Percentiles rank a stretch among this genome's conserved stretches.
Evolutionary conservation across 140 eudicot species (phyloP).

Genomic region (Stevia rebaudiana): DNA sequence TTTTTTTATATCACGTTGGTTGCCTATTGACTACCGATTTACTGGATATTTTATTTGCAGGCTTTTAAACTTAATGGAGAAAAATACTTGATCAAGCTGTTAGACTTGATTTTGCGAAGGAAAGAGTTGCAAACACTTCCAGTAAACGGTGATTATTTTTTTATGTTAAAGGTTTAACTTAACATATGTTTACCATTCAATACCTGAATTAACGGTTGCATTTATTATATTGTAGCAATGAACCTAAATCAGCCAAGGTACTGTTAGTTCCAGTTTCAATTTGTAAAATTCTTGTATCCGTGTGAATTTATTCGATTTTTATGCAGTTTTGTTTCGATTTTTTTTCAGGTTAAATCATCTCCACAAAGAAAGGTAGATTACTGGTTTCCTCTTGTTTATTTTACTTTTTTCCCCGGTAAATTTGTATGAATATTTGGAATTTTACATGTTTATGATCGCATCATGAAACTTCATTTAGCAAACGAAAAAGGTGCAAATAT

Average conservation of each 20-base stretch:
- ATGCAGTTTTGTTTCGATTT: constrained; percentile 9
- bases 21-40: too few species aligned
- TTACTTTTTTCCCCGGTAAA: too few species aligned
- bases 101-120: constrained; percentile 71
- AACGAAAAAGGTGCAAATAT: constrained; percentile 66
- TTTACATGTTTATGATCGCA: too few species aligned
- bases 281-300: not conserved
- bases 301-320: not conserved
- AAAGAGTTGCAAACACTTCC: constrained; percentile 68
- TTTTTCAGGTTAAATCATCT: constrained; percentile 36
- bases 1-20: too few species aligned
- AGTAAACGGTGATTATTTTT: constrained; percentile 44
- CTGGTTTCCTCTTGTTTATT: not conserved
- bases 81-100: constrained; percentile 46
- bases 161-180: too few species aligned
- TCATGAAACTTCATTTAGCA: constrained; percentile 66
- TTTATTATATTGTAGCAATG: constrained; percentile 23
- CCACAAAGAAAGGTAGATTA: constrained; percentile 31
- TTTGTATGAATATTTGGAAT: too few species aligned
- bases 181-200: not conserved
- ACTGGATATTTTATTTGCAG: constrained; percentile 29
- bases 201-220: not conserved
- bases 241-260: constrained; percentile 37
- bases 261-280: not conserved
- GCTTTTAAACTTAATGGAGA: constrained; percentile 57